Percentiles rank a stretch among this genome's conserved stretches.
Evolutionary conservation across 352 stramenopile species (phyloP).

Genomic region (Globisporangium spiculum): DNA sequence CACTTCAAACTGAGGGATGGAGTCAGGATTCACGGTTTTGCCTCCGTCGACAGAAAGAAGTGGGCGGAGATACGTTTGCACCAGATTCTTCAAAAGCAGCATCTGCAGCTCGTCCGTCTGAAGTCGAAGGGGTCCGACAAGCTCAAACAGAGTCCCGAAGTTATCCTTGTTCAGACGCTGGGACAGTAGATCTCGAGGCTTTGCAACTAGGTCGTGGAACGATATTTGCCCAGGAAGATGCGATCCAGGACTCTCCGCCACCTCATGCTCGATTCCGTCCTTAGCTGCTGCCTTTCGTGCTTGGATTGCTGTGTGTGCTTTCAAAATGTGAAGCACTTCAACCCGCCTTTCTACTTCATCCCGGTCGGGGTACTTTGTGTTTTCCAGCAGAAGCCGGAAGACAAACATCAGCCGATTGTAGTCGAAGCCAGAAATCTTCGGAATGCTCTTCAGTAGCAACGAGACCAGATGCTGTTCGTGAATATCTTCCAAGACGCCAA

Average conservation of each 20-base stretch:
- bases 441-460: slow-evolving; percentile 55
- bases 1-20: slow-evolving; percentile 18
- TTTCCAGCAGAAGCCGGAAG: slow-evolving; percentile 63
- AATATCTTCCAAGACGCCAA: slow-evolving; percentile 75
- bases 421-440: slow-evolving; percentile 47
- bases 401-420: slow-evolving; percentile 76
- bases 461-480: slow-evolving; percentile 62
- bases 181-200: slow-evolving; percentile 55
- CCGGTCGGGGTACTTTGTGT: slow-evolving; percentile 49
- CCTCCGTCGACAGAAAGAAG: not conserved
- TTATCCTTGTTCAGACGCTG: slow-evolving; percentile 44
- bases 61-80: slow-evolving; percentile 21
- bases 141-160: slow-evolving; percentile 43
- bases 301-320: slow-evolving; percentile 18
- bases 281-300: slow-evolving; percentile 2
- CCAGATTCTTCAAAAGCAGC: slow-evolving; percentile 69
- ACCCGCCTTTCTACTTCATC: slow-evolving; percentile 62
- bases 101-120: slow-evolving; percentile 74
- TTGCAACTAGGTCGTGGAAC: slow-evolving; percentile 67
- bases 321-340: slow-evolving; percentile 56
- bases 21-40: not conserved
- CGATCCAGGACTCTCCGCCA: not conserved
- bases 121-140: slow-evolving; percentile 51
- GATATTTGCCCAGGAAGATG: slow-evolving; percentile 24
- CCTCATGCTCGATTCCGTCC: not conserved